These are phyloP conservation scores for Corynespora cassiicola DNA, from an alignment of 2,329 filamentous ascomycete genomes.

Conservation along the genomic window DNA sequence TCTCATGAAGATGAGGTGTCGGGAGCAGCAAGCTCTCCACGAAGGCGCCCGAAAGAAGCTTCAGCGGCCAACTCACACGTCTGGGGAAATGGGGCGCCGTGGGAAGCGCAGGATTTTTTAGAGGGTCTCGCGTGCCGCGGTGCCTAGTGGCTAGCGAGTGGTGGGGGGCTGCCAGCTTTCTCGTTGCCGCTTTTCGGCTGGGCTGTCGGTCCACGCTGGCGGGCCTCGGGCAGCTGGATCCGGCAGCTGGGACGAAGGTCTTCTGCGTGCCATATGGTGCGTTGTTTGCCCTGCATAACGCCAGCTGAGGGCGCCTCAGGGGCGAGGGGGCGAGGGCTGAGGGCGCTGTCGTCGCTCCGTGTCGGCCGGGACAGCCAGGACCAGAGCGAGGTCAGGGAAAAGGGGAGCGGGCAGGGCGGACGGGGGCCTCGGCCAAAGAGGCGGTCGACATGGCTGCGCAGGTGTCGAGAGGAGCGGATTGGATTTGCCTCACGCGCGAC, in stretches of 20 bases:
- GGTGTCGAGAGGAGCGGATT: background rate
- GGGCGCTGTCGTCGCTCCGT: background rate
- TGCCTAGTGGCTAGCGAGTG: too few species aligned
- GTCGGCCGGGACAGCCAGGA: background rate
- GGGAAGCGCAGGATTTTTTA: too few species aligned
- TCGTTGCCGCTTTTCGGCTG: too few species aligned
- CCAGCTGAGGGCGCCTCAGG: conserved; percentile 15
- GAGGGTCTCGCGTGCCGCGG: too few species aligned
- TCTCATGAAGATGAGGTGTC: too few species aligned
- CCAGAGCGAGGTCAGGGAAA: too few species aligned
- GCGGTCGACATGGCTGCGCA: background rate
- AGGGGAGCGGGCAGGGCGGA: too few species aligned
- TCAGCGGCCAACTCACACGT: too few species aligned
- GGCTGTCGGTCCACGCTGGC: conserved; percentile 22
- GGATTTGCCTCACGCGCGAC: conserved; percentile 20
- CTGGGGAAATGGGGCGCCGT: too few species aligned
- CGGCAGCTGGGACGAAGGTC: conserved; percentile 13
- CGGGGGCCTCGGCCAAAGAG: background rate
- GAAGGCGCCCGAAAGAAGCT: too few species aligned
- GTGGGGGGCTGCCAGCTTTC: too few species aligned
- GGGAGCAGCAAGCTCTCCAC: too few species aligned
- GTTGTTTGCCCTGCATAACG: conserved; percentile 35
- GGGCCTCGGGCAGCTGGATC: conserved; percentile 10
- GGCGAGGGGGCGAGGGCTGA: conserved; percentile 10
- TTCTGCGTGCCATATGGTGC: conserved; percentile 9